Evolutionary conservation across 768 basidiomycete species (phyloP), one percentile per base, ranked within the genome.

Genomic region (Tricholoma sp.): DNA sequence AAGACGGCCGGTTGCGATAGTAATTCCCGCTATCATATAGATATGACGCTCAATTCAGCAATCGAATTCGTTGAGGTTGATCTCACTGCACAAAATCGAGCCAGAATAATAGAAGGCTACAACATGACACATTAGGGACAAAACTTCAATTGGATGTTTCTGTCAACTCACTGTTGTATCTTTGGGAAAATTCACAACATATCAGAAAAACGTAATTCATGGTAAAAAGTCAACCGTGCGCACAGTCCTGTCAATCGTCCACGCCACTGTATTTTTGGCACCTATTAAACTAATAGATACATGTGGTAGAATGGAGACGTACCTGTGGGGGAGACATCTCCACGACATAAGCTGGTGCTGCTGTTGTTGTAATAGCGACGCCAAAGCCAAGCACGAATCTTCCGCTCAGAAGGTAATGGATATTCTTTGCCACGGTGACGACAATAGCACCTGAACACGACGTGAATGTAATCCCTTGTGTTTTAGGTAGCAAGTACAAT

Each of bases 271-370:
- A 32, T n/a, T 6, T n/a, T 45, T 45, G 24, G 13, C 12, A 45
- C 24, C 15, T 13, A 6, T 45, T 0, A 45, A 10, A 13, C 44
- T 28, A 13, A 28, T 28, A 17, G 12, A 45, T 6, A 24, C 6
- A 45, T 12, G 11, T 28, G 10, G 20, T 1, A 42, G 6, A 39
- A 4, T 39, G 6, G n/a, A n/a, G 11, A 57, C 64, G 44, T 59
- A 74, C 75, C 60, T 80, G 79, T 15, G 81, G 80, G 45, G 84
- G 84, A 11, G 80, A 78, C 66, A 84, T 80, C 65, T 85, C 84
- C 17, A 79, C 76, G 8, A 78, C 76, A 64, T 83, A 84, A 13
- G 78, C 67, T 4, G 76, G 74, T 2, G 74, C 74, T 1, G 76
- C 76, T 8, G 74, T 76, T 15, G 76, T 72, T 4, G 72, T 70